Percentiles rank a stretch among this genome's conserved stretches.
These are phyloP conservation scores for Rhynchospora tenuis DNA, from an alignment of 176 grass and related monocot species.

Conservation along the genomic window DNA sequence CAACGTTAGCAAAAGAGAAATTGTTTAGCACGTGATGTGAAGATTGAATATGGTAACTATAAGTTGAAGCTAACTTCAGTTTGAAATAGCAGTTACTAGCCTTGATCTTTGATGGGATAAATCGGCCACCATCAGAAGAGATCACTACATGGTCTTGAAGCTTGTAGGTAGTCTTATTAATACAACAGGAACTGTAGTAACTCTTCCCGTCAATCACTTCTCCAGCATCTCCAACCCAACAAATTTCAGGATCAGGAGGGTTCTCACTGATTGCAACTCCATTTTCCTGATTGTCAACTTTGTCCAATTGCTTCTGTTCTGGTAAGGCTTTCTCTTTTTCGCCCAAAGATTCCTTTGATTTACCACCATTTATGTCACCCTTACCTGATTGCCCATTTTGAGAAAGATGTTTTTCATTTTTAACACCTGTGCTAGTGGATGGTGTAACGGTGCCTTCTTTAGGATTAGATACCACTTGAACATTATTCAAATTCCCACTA, in stretches of 20 bases:
- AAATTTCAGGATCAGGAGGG: slow-evolving; percentile 8
- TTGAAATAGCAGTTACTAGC: not conserved
- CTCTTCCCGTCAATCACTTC: slow-evolving; percentile 26
- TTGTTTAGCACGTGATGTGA: not conserved
- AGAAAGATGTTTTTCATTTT: not conserved
- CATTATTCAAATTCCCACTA: slow-evolving; percentile 21
- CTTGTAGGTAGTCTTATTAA: slow-evolving; percentile 19
- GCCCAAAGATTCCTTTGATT: not conserved
- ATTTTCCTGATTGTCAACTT: not conserved
- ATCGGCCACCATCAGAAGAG: slow-evolving; percentile 17
- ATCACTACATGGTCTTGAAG: slow-evolving; percentile 26
- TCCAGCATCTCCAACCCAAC: slow-evolving; percentile 27
- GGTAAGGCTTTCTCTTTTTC: not conserved
- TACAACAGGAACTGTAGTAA: slow-evolving; percentile 23
- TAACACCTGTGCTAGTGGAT: not conserved
- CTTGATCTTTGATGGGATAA: slow-evolving; percentile 25
- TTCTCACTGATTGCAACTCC: not conserved
- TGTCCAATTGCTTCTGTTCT: not conserved
- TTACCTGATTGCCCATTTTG: slow-evolving; percentile 18
- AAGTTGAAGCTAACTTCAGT: not conserved
- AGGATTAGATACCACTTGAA: slow-evolving; percentile 22
- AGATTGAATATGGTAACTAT: not conserved
- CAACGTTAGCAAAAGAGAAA: not conserved
- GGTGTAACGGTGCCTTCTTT: slow-evolving; percentile 30
- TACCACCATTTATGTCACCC: not conserved